phyloP scores from a whole-genome alignment of 106 monocot species.

The Ottelia alismoides region DNA sequence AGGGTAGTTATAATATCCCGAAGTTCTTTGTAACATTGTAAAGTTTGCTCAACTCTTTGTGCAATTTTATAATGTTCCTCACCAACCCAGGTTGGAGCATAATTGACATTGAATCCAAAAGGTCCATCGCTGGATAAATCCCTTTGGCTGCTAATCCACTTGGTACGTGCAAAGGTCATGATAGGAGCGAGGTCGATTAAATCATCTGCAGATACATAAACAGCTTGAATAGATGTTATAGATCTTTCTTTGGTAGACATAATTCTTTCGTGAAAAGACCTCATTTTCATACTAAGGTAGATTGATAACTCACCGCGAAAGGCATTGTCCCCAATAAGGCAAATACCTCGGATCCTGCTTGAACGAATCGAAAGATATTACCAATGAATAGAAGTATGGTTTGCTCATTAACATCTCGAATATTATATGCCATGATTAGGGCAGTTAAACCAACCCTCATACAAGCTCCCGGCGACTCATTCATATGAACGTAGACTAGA shows the following conservation, averaged over 20 bases:
- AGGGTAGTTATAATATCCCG: too few relatives aligned
- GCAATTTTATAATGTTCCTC: too few relatives aligned
- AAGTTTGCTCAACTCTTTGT: too few relatives aligned
- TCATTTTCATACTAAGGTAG: slow-evolving; percentile 1
- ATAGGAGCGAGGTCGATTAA: too few relatives aligned
- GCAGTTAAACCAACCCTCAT: background rate
- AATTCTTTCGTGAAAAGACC: slow-evolving; percentile 2
- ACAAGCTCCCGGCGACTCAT: background rate
- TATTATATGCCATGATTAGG: background rate
- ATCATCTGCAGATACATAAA: background rate
- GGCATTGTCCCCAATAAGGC: background rate
- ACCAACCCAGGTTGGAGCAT: too few relatives aligned
- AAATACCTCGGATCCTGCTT: background rate
- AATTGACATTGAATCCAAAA: too few relatives aligned
- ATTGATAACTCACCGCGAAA: slow-evolving; percentile 1
- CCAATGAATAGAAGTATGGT: background rate
- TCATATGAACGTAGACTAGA: too few relatives aligned
- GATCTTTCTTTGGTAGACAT: background rate
- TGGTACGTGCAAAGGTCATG: too few relatives aligned
- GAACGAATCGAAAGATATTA: background rate
- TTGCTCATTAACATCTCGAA: slow-evolving; percentile 1
- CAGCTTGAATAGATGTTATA: background rate
- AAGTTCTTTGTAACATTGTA: too few relatives aligned
- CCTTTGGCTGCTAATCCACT: too few relatives aligned
- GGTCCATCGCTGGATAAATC: too few relatives aligned